Evolutionary conservation across 345 rosid genomes (phyloP).

Genomic region (Anacardium occidentale): DNA sequence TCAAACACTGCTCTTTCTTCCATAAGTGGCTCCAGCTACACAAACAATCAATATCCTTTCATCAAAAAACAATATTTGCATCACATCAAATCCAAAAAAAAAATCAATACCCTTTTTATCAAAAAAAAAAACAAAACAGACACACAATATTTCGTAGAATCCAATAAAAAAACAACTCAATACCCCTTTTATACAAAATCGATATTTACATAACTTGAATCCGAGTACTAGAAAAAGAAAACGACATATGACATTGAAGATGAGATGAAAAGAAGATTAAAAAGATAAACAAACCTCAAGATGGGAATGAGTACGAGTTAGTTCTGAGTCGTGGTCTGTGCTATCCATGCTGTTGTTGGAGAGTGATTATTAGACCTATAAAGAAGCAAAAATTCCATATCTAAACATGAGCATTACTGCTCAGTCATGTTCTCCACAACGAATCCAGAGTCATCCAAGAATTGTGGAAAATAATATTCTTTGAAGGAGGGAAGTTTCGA

Average conservation of each 20-base stretch:
- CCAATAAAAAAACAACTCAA: neutral
- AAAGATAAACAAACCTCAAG: conserved; percentile 23
- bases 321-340: neutral
- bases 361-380: neutral
- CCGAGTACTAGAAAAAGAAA: neutral
- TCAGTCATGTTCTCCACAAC: conserved; percentile 10
- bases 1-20: conserved; percentile 18
- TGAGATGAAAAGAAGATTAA: neutral
- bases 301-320: conserved; percentile 18
- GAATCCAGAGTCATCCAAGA: neutral
- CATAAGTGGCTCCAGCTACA: conserved; percentile 21
- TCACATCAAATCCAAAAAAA: too few relatives aligned
- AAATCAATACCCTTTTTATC: conserved; percentile 6
- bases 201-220: neutral
- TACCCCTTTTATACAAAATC: conserved; percentile 11
- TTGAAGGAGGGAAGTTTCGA: neutral
- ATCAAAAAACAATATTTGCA: neutral
- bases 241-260: neutral
- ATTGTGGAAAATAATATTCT: neutral
- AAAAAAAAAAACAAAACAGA: neutral
- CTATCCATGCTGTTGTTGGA: conserved; percentile 14
- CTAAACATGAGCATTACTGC: conserved; percentile 14
- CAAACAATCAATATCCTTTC: conserved; percentile 8
- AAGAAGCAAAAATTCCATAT: conserved; percentile 13
- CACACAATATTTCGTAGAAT: too few relatives aligned